These are phyloP conservation scores for Phytophthora colocasiae DNA, from an alignment of 352 stramenopile genomes.

Conservation along the genomic window DNA sequence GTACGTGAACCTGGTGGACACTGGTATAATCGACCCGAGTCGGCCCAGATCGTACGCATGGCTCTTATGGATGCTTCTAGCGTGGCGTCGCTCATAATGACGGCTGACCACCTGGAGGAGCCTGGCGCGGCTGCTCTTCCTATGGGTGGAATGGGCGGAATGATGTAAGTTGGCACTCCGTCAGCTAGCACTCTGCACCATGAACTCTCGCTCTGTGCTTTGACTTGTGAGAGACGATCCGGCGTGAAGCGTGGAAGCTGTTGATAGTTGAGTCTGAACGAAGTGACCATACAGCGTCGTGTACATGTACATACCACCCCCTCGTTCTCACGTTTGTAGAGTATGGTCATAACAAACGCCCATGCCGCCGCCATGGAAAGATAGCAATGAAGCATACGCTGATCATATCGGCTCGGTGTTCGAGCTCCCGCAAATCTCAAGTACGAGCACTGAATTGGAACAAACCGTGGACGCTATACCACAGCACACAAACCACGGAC, in stretches of 20 bases:
- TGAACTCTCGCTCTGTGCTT: conserved; percentile 21
- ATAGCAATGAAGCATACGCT: background rate
- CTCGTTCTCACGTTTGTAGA: conserved; percentile 15
- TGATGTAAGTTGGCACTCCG: conserved; percentile 65
- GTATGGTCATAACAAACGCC: background rate
- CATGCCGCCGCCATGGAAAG: background rate
- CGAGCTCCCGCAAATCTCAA: background rate
- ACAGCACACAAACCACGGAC: background rate
- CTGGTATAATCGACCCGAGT: conserved; percentile 98
- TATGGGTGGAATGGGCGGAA: conserved; percentile 88
- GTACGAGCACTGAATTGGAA: too few relatives aligned
- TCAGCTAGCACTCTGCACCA: conserved; percentile 24
- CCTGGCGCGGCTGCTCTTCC: conserved; percentile 54
- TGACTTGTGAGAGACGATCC: conserved; percentile 20
- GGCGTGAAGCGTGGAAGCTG: conserved; percentile 34
- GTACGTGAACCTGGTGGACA: conserved; percentile 98
- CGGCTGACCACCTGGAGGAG: conserved; percentile 97
- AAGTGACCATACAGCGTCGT: conserved; percentile 29
- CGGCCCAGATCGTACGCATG: conserved; percentile 99
- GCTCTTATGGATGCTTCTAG: conserved; percentile 98
- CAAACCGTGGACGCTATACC: too few relatives aligned
- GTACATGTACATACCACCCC: background rate
- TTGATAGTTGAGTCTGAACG: conserved; percentile 31
- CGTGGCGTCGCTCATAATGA: conserved; percentile 99
- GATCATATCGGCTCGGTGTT: background rate